Evolutionary conservation across 768 basidiomycete genomes (phyloP), one percentile per base, ranked within the genome.

Genomic region (Epithele typhae): DNA sequence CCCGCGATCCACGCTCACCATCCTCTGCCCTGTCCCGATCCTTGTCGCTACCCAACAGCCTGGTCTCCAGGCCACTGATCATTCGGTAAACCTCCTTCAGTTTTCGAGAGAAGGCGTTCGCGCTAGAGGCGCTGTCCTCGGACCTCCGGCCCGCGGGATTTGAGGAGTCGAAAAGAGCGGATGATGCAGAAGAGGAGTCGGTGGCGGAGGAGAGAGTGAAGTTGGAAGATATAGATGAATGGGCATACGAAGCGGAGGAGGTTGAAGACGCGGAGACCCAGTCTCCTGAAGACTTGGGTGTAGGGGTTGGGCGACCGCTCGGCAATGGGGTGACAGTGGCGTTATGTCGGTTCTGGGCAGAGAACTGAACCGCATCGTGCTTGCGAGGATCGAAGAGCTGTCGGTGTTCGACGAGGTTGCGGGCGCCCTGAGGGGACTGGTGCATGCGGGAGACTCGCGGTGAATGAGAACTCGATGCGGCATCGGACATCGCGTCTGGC

Each of bases 331-430:
- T 46, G 60, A 8, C 18, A 19, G 35, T 7, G 35, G 35, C 15
- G 8, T 17, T 8, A 14, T 82, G 75, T 34, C 82, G 77, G 4
- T 78, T 69, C 27, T 81, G 74, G 25, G 82, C 77, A 32, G 79
- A 71, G 66, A 98, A 98, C 10, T 86, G 79, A 25, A 92, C 79
- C 0, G 96, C 92, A 63, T 98, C 91, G 63, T 98, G 89, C 58
- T 90, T 83, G 32, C 88, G 76, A 49, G 88, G 90, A 60, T 98
- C 92, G 48, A 92, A 94, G 0, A 96, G 78, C 51, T 86, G 87
- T 8, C 72, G 68, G 37, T 65, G 63, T 30, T 30, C 8, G n/a
- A n/a, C n/a, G 5, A 61, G 14, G 24, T 62, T 53, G 37, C 65
- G 24, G 44, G 48, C 43, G 46, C 34, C 82, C 68, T 62, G 60